Percentiles rank a stretch among this genome's conserved stretches.
phyloP scores from a whole-genome alignment of 2,329 filamentous ascomycete species.

The Trichoderma sp. region DNA sequence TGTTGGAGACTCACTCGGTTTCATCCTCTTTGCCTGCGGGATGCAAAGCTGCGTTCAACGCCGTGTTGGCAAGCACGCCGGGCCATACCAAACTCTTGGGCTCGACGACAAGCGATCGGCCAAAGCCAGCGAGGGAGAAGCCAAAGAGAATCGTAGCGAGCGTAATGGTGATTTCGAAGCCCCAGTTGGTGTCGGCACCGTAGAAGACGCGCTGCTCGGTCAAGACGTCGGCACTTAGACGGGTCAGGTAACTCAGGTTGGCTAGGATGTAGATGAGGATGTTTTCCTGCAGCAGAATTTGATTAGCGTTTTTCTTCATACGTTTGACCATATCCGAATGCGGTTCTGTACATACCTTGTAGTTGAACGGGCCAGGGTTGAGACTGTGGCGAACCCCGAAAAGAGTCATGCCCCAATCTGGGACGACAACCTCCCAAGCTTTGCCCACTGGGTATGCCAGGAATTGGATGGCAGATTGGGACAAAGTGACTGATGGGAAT shows the following conservation, averaged over 20 bases:
- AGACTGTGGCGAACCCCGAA: slow-evolving; percentile 35
- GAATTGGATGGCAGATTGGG: slow-evolving; percentile 43
- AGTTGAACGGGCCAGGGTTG: slow-evolving; percentile 45
- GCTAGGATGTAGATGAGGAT: slow-evolving; percentile 58
- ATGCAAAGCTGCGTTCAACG: slow-evolving; percentile 46
- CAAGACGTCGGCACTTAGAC: slow-evolving; percentile 40
- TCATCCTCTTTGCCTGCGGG: slow-evolving; percentile 39
- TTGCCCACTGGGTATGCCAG: slow-evolving; percentile 48
- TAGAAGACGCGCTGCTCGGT: slow-evolving; percentile 46
- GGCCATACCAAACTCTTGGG: slow-evolving; percentile 56
- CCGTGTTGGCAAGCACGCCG: slow-evolving; percentile 50
- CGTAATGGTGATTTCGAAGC: slow-evolving; percentile 52
- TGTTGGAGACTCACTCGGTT: slow-evolving; percentile 37
- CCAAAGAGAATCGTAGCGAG: slow-evolving; percentile 54
- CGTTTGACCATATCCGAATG: too few relatives aligned
- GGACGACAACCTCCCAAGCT: slow-evolving; percentile 39
- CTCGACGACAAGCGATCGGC: slow-evolving; percentile 46
- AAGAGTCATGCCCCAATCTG: slow-evolving; percentile 36
- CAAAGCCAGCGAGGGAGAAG: slow-evolving; percentile 52
- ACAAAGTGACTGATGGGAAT: slow-evolving; percentile 38
- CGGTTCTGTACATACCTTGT: slow-evolving; percentile 33
- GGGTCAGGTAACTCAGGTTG: slow-evolving; percentile 51
- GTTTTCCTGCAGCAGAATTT: slow-evolving; percentile 44
- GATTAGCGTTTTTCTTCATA: slow-evolving; percentile 28
- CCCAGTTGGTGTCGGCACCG: slow-evolving; percentile 46